phyloP scores from a whole-genome alignment of 202 grass and related monocot species.

The Brachypodium distachyon region DNA sequence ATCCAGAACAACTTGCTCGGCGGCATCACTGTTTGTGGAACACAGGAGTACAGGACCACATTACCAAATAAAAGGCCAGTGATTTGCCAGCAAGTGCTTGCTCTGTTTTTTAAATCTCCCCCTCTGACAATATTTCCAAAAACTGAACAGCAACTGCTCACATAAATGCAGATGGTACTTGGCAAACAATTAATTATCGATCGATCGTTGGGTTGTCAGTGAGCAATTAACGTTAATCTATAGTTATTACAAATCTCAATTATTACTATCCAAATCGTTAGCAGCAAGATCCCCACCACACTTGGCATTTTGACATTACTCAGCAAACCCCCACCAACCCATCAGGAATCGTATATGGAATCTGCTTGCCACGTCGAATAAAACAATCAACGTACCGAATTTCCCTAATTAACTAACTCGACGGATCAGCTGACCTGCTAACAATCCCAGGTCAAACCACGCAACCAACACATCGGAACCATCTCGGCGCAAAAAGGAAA shows the following conservation, averaged over 20 bases:
- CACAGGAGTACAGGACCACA: neutral
- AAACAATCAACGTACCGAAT: slow-evolving; percentile 7
- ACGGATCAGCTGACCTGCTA: neutral
- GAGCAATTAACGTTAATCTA: neutral
- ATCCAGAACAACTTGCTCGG: slow-evolving; percentile 22
- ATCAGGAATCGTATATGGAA: neutral
- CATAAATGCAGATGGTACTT: neutral
- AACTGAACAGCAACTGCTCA: neutral
- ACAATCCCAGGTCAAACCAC: slow-evolving; percentile 8
- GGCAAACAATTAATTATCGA: neutral
- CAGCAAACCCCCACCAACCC: slow-evolving; percentile 15
- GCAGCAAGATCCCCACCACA: neutral
- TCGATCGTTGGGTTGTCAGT: neutral
- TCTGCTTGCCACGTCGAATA: slow-evolving; percentile 4
- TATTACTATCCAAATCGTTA: neutral
- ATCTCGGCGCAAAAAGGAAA: neutral
- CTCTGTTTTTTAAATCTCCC: neutral
- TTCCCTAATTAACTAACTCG: neutral
- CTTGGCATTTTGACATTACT: neutral
- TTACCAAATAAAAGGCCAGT: slow-evolving; percentile 7
- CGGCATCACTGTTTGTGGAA: neutral
- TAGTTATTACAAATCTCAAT: neutral
- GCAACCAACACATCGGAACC: neutral
- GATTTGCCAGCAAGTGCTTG: slow-evolving; percentile 13
- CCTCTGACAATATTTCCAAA: neutral